phyloP scores from a whole-genome alignment of 2,329 filamentous ascomycete genomes.

The Aspergillus pseudonomiae region DNA sequence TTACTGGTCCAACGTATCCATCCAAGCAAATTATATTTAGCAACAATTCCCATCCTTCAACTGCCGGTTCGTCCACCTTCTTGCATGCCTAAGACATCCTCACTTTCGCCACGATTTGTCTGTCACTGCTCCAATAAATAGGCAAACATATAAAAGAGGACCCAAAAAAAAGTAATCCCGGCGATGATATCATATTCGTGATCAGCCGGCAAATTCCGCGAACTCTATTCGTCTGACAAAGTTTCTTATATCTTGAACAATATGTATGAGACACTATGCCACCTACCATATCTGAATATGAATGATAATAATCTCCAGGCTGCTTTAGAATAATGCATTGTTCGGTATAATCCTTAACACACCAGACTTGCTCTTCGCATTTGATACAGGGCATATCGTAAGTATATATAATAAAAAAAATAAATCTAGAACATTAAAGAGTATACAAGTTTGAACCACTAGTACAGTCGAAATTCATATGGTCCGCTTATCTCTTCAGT shows the following conservation, averaged over 20 bases:
- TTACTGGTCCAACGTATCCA: background rate
- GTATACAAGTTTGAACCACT: no score
- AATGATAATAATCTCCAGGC: no score
- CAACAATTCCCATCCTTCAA: background rate
- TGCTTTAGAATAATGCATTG: background rate
- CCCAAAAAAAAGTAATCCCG: background rate
- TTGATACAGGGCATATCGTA: no score
- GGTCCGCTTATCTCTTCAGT: no score
- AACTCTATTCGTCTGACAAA: background rate
- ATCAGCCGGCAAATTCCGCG: background rate
- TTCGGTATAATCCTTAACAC: background rate
- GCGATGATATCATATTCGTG: background rate
- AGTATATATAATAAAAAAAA: no score
- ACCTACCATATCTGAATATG: background rate
- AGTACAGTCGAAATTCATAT: no score
- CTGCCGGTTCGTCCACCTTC: background rate
- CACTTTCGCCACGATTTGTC: background rate
- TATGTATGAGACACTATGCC: background rate
- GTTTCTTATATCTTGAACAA: background rate
- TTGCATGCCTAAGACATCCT: background rate
- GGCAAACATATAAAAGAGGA: background rate
- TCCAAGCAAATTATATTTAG: constrained; percentile 1
- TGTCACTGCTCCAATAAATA: background rate
- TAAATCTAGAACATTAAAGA: no score
- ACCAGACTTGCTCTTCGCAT: background rate